Evolutionary conservation across 371 early-diverging fungal genomes (phyloP), one percentile per base, ranked within the genome.

Genomic region (Rhizopus arrhizus): DNA sequence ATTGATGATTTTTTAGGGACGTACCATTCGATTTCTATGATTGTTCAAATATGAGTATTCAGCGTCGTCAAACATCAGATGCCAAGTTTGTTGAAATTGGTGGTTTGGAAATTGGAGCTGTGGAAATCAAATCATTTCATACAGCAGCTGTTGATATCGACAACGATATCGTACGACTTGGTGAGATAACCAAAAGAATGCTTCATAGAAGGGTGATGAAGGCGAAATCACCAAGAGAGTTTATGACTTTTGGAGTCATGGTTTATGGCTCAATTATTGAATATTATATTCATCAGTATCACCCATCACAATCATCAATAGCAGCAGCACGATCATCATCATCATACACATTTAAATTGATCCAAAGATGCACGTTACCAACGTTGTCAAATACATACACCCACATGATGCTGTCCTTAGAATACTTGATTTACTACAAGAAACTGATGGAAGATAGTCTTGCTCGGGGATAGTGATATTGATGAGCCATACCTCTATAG

Each of bases 201-300:
- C 54, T 61, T 54, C 49, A 48, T 54, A 55, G 54, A 61, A 53
- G 47, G 40, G 35, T 61, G 8, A 35, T 53, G 41, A 48, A 33
- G 35, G 49, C 55, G 40, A 61, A 61, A 38, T 47, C 36, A 28
- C 38, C 35, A 54, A 61, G 40, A 40, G 55, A 54, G 49, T 48
- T 47, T 35, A 58, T 58, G 50, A 55, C 61, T 33, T 61, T 61
- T 61, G 61, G 38, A 46, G 40, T 61, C 9, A 61, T 61, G 54
- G 33, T 55, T 54, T 15, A 33, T 36, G 55, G 61, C 50, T 47
- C 28, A 29, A 40, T 38, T 36, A 40, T 49, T 61, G 61, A 61
- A 55, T 61, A 53, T 48, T 61, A 40, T 33, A 48, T 47, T 48
- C 61, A 54, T 22, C 35, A 61, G 36, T 61, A 61, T 48, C 43